Evolutionary conservation across 2,329 filamentous ascomycete genomes (phyloP).

Genomic region (Fusarium buxicola): DNA sequence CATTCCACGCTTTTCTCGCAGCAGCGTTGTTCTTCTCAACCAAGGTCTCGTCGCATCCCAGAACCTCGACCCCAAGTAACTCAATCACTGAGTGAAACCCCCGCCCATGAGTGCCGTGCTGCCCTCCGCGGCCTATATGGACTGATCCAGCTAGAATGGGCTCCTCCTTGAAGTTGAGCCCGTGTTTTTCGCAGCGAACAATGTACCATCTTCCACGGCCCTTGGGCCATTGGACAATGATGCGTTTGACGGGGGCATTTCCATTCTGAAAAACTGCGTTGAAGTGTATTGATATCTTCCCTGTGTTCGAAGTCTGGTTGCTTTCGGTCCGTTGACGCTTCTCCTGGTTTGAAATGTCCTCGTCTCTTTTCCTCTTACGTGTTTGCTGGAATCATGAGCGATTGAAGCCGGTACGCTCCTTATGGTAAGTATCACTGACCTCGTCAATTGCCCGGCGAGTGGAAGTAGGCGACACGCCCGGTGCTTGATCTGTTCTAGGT

Average conservation of each 20-base stretch:
- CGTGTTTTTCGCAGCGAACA: conserved; percentile 29
- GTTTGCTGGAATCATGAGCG: conserved; percentile 7
- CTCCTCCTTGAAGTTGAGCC: conserved; percentile 20
- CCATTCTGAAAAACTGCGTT: conserved; percentile 32
- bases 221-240: conserved; percentile 21
- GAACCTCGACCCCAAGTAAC: conserved; percentile 21
- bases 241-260: conserved; percentile 30
- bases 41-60: conserved; percentile 23
- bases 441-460: conserved; percentile 8
- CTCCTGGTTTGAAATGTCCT: neutral
- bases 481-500: neutral
- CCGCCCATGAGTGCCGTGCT: conserved; percentile 6
- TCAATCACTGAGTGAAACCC: conserved; percentile 14
- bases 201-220: conserved; percentile 24
- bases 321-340: conserved; percentile 11
- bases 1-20: conserved; percentile 6
- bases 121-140: conserved; percentile 13
- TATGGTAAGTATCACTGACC: conserved; percentile 3
- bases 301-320: neutral
- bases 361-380: conserved; percentile 20
- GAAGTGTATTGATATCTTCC: conserved; percentile 24
- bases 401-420: neutral
- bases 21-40: conserved; percentile 23
- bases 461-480: conserved; percentile 2
- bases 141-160: conserved; percentile 16